Evolutionary conservation across 2,329 filamentous ascomycete species (phyloP).

Genomic region (Ascochyta fabae): DNA sequence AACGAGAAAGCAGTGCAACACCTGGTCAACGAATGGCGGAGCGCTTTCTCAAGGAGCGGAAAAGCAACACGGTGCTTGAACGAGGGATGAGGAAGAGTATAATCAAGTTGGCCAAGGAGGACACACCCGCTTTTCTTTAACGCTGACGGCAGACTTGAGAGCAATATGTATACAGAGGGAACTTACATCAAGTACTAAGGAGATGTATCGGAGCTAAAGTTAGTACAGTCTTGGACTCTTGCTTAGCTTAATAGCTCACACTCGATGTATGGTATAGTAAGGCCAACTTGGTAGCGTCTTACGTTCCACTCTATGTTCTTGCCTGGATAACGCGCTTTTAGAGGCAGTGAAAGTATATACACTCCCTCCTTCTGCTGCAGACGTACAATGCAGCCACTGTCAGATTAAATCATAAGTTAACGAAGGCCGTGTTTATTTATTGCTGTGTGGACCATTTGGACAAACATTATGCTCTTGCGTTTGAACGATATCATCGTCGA

Average conservation of each 20-base stretch:
- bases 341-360: no score
- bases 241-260: background rate
- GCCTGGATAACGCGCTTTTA: no score
- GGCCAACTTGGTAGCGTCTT: background rate
- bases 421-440: no score
- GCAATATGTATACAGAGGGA: background rate
- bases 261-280: background rate
- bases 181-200: background rate
- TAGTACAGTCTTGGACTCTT: background rate
- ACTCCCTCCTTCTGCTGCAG: no score
- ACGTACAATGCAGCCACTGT: no score
- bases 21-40: constrained; percentile 40
- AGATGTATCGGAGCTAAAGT: background rate
- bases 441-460: no score
- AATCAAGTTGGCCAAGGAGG: constrained; percentile 7
- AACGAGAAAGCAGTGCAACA: constrained; percentile 25
- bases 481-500: no score
- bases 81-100: constrained; percentile 2
- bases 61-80: constrained; percentile 9
- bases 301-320: background rate
- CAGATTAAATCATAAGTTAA: no score
- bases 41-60: constrained; percentile 31
- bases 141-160: background rate
- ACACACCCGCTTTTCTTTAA: constrained; percentile 20
- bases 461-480: no score